A percentile compares a stretch with the other conserved stretches of the same genome.
These are phyloP conservation scores for Penicillium sclerotiorum DNA, from an alignment of 2,329 filamentous ascomycete species.

Conservation along the genomic window DNA sequence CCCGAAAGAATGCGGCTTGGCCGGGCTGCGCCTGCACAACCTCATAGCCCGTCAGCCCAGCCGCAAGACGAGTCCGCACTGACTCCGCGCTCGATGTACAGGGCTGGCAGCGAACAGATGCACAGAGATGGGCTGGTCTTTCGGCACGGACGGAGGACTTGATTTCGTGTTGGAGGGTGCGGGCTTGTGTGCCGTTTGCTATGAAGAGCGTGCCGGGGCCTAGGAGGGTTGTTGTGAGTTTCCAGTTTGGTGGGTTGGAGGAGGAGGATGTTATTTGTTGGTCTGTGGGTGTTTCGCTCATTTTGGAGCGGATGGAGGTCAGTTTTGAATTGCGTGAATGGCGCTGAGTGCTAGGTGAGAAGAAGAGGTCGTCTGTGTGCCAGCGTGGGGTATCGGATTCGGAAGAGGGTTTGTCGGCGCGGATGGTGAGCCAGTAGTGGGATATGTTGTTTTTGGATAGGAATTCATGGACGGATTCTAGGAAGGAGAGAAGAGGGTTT, in stretches of 20 bases:
- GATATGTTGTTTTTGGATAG: constrained; percentile 38
- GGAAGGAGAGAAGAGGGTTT: constrained; percentile 43
- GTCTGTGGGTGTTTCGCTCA: too few species aligned
- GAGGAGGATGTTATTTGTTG: constrained; percentile 10
- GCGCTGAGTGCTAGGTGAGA: constrained; percentile 22
- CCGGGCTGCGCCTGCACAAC: constrained; percentile 25
- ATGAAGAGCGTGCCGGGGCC: constrained; percentile 54
- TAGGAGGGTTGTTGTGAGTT: constrained; percentile 52
- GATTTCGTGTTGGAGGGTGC: constrained; percentile 33
- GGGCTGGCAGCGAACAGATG: constrained; percentile 47
- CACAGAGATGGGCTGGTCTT: constrained; percentile 43
- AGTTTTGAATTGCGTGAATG: constrained; percentile 11
- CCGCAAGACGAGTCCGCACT: constrained; percentile 40
- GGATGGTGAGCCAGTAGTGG: constrained; percentile 54
- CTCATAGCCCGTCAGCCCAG: constrained; percentile 23
- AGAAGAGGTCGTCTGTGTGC: constrained; percentile 57
- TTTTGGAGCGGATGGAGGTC: too few species aligned
- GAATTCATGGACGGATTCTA: constrained; percentile 44
- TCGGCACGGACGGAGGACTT: constrained; percentile 27
- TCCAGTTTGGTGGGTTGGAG: constrained; percentile 48
- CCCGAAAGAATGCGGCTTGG: constrained; percentile 47
- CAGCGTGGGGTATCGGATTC: constrained; percentile 52
- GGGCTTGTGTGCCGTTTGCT: constrained; percentile 37
- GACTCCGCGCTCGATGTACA: constrained; percentile 48
- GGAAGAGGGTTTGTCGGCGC: constrained; percentile 47